Conservation (phyloP, 139 green algal genomes). For the Chlorella sp. region DNA sequence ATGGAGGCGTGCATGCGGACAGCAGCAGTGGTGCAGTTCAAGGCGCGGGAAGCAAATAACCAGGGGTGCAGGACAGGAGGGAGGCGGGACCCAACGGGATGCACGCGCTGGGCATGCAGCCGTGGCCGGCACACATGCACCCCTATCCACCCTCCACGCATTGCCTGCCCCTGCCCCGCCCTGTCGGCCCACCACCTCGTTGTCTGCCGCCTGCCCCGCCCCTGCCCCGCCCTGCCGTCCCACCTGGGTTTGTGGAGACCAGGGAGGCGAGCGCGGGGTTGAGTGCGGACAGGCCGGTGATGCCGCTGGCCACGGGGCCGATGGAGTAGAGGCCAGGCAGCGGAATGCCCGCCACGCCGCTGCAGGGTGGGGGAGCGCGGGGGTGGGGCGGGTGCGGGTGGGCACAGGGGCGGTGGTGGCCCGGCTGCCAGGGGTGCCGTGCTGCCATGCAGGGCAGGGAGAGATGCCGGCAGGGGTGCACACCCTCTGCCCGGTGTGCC, state of each 20-base stretch:
- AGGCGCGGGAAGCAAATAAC: too few relatives aligned
- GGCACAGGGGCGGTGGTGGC: neutral
- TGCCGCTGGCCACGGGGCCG: constrained; percentile 44
- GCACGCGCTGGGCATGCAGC: too few relatives aligned
- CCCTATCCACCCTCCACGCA: too few relatives aligned
- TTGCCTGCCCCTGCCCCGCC: too few relatives aligned
- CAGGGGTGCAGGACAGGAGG: too few relatives aligned
- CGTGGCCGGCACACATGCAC: too few relatives aligned
- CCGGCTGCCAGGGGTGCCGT: too few relatives aligned
- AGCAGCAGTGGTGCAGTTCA: too few relatives aligned
- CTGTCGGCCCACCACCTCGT: neutral
- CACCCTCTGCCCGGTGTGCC: neutral
- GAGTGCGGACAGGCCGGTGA: constrained; percentile 56
- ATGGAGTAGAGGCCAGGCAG: constrained; percentile 53
- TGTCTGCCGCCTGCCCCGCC: neutral
- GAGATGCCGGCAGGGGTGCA: too few relatives aligned
- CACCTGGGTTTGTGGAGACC: constrained; percentile 49
- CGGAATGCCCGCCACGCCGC: constrained; percentile 42
- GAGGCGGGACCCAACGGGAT: too few relatives aligned
- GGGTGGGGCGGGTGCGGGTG: neutral
- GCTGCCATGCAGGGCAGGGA: too few relatives aligned
- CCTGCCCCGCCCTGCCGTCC: neutral
- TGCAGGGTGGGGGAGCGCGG: neutral
- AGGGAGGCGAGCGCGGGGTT: constrained; percentile 52
- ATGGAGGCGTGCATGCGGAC: too few relatives aligned